A percentile compares a stretch with the other conserved stretches of the same genome.
These are phyloP conservation scores for Lipomyces lipofer DNA, from an alignment of 805 yeast genomes.

Conservation along the genomic window DNA sequence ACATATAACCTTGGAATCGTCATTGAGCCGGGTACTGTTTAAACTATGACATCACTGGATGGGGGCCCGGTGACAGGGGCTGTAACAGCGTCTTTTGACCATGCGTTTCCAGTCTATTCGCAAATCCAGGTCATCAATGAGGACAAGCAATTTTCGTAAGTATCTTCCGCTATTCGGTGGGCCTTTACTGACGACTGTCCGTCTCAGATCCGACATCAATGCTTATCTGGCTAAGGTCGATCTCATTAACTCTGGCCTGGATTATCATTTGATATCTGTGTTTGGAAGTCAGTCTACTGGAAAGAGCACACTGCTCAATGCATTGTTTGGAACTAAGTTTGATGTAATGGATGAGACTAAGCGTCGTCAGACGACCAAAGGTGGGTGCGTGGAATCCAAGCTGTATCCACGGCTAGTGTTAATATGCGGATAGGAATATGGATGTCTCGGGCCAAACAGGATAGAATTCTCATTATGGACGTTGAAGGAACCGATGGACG, in stretches of 20 bases:
- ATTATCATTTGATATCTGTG: conserved; percentile 89
- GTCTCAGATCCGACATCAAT: conserved; percentile 18
- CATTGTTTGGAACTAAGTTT: conserved; percentile 79
- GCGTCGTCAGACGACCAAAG: conserved; percentile 89
- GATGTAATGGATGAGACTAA: conserved; percentile 88
- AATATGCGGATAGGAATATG: conserved; percentile 30
- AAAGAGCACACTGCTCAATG: conserved; percentile 86
- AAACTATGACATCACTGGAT: too few species aligned
- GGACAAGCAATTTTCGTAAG: conserved; percentile 48
- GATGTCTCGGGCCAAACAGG: conserved; percentile 32
- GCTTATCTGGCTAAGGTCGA: conserved; percentile 43
- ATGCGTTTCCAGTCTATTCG: not conserved
- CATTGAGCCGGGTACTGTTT: too few species aligned
- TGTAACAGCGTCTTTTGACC: not conserved
- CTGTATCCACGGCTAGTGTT: not conserved
- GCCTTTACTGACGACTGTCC: too few species aligned
- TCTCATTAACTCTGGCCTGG: conserved; percentile 53
- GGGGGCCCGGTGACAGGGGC: too few species aligned
- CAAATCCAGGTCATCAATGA: conserved; percentile 55
- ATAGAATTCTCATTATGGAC: conserved; percentile 75
- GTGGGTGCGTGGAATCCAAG: conserved; percentile 45
- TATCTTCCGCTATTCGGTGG: too few species aligned
- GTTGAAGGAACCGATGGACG: conserved; percentile 99
- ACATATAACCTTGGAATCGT: too few species aligned
- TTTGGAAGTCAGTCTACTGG: conserved; percentile 98